A percentile compares a stretch with the other conserved stretches of the same genome.
Evolutionary conservation across 1,284 basidiomycete genomes (phyloP).

Genomic region (Moniliella sp.): DNA sequence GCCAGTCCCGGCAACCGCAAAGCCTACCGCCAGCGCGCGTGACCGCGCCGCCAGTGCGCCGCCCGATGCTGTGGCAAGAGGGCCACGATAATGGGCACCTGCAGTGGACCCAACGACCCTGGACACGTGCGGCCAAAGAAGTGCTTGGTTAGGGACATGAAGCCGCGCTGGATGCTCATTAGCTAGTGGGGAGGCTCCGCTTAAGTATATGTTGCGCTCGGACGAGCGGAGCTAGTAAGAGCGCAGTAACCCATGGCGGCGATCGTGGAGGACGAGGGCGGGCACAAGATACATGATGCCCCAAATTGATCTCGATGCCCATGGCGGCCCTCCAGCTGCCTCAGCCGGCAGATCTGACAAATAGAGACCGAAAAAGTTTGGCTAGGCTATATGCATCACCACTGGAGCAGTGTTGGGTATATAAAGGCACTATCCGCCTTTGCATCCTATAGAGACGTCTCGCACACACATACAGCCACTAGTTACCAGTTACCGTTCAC

Average conservation of each 20-base stretch:
- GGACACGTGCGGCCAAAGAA: too few species aligned
- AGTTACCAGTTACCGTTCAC: background rate
- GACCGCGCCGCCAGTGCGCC: conserved; percentile 19
- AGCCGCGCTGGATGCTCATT: background rate
- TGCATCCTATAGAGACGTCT: background rate
- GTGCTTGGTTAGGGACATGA: background rate
- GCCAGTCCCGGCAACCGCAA: conserved; percentile 22
- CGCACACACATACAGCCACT: too few species aligned
- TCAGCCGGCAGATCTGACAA: too few species aligned
- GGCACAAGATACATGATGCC: too few species aligned
- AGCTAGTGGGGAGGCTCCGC: background rate
- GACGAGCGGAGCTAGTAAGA: background rate
- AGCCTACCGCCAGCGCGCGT: conserved; percentile 23
- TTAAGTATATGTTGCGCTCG: background rate
- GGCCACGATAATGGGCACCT: conserved; percentile 16
- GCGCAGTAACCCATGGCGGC: background rate
- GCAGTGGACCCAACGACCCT: too few species aligned
- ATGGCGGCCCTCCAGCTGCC: too few species aligned
- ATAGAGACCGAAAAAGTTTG: too few species aligned
- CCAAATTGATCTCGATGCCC: too few species aligned
- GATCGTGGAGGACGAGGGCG: too few species aligned
- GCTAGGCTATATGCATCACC: too few species aligned
- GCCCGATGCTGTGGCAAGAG: conserved; percentile 25
- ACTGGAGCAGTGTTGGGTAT: background rate
- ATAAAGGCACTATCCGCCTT: background rate